Evolutionary conservation across 1,284 basidiomycete genomes (phyloP), one percentile per base, ranked within the genome.

Genomic region (Exsudoporus floridanus): DNA sequence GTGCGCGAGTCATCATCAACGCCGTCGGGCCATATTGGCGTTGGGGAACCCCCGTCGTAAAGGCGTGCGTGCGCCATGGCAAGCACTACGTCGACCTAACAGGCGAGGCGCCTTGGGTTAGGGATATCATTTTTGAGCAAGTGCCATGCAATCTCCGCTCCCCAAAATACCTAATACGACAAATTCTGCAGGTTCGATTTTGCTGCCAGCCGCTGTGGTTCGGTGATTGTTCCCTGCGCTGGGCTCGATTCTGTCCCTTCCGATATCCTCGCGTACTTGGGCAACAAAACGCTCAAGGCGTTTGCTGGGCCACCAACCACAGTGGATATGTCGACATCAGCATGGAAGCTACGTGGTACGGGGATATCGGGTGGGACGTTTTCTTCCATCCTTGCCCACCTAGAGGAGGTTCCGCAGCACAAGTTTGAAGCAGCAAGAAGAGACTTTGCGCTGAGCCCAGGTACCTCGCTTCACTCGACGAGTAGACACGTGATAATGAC

Each of bases 361-460:
- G 76, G 77, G 7, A 58, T 88, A 2, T 90, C 88, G 0, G 88
- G 88, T 1, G 92, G 92, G 7, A 87, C 90, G 0, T 63, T 90
- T 16, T 74, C 75, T 14, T 81, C 85, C 1, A 62, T 80, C 2
- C 69, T 88, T 35, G 65, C 76, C 1, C 54, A 67, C 14, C 36
- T 84, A 3, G 79, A 81, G 41, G 73, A 82, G 0, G 69, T 82
- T 2, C 80, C 84, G 0, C 60, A 60, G 13, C 54, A 74, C 3
- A 71, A 76, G 39, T 47, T 70, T 14, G 62, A 59, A 7, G 69
- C 72, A 36, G 62, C 77, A 3, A 60, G 46, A 5, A 57, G 54
- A 19, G 75, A 77, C 41, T 87, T 80, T 63, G 71, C 74, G 3
- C 66, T 88, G 16, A 86, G 86, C 56, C 83, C 84, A 31, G 70